These are phyloP conservation scores for Backusella parvicylindrica DNA, from an alignment of 192 early-diverging fungal species.

Conservation along the genomic window DNA sequence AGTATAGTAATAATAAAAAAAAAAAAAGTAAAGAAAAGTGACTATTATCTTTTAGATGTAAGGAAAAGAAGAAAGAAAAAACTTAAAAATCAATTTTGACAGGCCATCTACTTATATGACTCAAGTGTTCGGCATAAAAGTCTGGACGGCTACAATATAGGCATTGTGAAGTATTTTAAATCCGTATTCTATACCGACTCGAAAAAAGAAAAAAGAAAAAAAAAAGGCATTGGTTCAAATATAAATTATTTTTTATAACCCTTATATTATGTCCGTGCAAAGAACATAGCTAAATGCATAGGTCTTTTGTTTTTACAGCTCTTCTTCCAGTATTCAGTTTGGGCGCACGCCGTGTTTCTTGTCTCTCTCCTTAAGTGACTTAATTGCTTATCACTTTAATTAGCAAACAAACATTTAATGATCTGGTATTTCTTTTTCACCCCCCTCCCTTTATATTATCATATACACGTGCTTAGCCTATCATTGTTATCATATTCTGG, in stretches of 20 bases:
- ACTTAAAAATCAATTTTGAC: neutral
- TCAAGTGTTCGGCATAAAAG: neutral
- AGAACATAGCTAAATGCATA: neutral
- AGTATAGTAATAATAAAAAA: too few relatives aligned
- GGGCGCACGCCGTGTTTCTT: neutral
- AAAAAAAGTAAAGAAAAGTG: neutral
- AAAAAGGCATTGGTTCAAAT: neutral
- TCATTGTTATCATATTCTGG: neutral
- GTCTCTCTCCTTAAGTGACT: neutral
- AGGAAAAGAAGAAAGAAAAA: neutral
- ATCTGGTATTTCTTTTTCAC: neutral
- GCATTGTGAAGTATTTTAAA: neutral
- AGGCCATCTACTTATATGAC: neutral
- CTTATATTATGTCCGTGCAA: slow-evolving; percentile 1
- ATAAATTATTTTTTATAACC: neutral
- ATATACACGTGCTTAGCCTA: neutral
- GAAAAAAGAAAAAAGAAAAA: neutral
- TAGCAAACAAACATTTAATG: neutral
- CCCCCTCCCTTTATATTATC: neutral
- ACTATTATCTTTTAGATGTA: neutral
- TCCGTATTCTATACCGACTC: neutral
- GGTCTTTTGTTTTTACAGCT: neutral
- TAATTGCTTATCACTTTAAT: slow-evolving; percentile 3
- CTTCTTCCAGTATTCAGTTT: neutral
- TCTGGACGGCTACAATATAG: neutral